Conservation (phyloP, 2,329 filamentous ascomycete species). For the Beauveria asiatica region DNA sequence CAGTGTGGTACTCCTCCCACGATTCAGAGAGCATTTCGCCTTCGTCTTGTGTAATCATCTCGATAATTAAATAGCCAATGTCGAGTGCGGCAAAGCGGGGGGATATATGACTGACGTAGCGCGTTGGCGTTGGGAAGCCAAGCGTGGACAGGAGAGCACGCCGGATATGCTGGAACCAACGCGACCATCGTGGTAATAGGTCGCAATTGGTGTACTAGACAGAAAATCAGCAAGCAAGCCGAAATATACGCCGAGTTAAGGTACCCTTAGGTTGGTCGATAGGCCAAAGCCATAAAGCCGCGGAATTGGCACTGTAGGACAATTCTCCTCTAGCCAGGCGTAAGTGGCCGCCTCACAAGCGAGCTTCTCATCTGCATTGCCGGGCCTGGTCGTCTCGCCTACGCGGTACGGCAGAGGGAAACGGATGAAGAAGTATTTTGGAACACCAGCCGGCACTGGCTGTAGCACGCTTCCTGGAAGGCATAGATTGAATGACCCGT, state of each 20-base stretch:
- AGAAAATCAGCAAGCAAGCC: no score
- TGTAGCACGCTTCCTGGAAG: conserved; percentile 11
- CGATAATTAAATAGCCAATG: background rate
- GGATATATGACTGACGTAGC: background rate
- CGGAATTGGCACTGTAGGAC: conserved; percentile 27
- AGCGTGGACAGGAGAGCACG: background rate
- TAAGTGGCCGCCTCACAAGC: conserved; percentile 30
- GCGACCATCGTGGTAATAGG: background rate
- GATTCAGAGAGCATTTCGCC: conserved; percentile 16
- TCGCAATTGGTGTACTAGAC: background rate
- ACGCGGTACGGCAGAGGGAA: conserved; percentile 27
- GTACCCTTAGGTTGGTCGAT: conserved; percentile 1
- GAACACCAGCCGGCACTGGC: background rate
- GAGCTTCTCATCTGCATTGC: conserved; percentile 33
- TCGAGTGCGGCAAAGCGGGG: background rate
- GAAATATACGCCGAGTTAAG: background rate
- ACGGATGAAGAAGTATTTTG: conserved; percentile 16
- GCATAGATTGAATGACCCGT: conserved; percentile 29
- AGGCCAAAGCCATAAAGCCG: conserved; percentile 16
- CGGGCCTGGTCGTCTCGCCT: conserved; percentile 25
- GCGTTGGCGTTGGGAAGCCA: background rate
- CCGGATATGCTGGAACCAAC: background rate
- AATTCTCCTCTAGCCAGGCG: conserved; percentile 29
- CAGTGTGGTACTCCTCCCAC: conserved; percentile 11
- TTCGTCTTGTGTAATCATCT: background rate